These are phyloP conservation scores for Raddia distichophylla DNA, from an alignment of 176 grass and related monocot genomes.

Conservation along the genomic window DNA sequence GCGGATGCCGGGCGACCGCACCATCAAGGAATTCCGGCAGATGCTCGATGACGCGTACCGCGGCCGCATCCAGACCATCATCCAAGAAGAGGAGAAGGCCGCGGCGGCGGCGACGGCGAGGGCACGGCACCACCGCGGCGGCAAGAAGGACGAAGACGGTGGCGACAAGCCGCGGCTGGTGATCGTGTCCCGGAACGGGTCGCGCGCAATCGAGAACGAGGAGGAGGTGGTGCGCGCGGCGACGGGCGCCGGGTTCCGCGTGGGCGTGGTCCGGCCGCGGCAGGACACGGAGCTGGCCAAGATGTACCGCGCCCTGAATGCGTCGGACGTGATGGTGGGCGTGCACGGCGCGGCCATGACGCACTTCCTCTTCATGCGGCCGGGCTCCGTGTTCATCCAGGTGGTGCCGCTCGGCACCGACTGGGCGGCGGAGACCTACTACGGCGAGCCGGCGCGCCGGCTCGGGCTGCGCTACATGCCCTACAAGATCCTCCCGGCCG, in stretches of 20 bases:
- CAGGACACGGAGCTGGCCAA: slow-evolving; percentile 65
- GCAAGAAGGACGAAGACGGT: background rate
- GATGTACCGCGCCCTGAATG: slow-evolving; percentile 65
- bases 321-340: slow-evolving; percentile 70
- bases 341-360: slow-evolving; percentile 82
- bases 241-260: slow-evolving; percentile 49
- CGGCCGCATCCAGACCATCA: slow-evolving; percentile 43
- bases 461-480: slow-evolving; percentile 65
- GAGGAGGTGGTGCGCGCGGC: slow-evolving; percentile 39
- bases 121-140: background rate
- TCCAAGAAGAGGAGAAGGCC: slow-evolving; percentile 38
- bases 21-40: slow-evolving; percentile 62
- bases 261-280: slow-evolving; percentile 47
- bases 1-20: slow-evolving; percentile 33
- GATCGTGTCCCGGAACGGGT: slow-evolving; percentile 70
- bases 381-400: slow-evolving; percentile 66
- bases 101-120: background rate
- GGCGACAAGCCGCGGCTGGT: slow-evolving; percentile 49
- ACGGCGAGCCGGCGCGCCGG: slow-evolving; percentile 58
- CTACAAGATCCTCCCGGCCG: slow-evolving; percentile 59
- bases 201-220: slow-evolving; percentile 72
- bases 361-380: slow-evolving; percentile 87
- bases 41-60: slow-evolving; percentile 69
- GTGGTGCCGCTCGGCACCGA: slow-evolving; percentile 74
- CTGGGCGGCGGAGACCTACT: slow-evolving; percentile 85